Percentiles rank a stretch among this genome's conserved stretches.
These are phyloP conservation scores for Wickerhamomyces hampshirensis DNA, from an alignment of 805 yeast species.

Conservation along the genomic window DNA sequence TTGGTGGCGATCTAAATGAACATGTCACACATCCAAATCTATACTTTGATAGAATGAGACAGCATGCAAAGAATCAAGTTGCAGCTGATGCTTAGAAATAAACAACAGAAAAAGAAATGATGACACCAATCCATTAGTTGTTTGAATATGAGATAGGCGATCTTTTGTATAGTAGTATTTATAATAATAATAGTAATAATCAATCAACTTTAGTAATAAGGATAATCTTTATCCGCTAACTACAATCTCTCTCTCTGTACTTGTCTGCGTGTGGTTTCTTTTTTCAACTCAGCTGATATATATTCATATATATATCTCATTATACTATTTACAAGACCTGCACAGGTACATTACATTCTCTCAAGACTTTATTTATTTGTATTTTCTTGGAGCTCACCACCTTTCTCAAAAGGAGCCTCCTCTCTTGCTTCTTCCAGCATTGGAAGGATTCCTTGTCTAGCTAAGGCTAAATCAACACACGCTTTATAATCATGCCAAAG, in stretches of 20 bases:
- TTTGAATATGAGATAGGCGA: too few species aligned
- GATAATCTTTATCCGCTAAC: too few species aligned
- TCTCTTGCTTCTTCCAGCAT: conserved; percentile 85
- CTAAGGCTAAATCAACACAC: conserved; percentile 70
- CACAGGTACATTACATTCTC: background rate
- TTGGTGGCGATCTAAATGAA: conserved; percentile 37
- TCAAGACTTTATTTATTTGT: conserved; percentile 7
- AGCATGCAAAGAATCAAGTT: conserved; percentile 20
- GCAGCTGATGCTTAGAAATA: conserved; percentile 12
- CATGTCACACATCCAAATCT: conserved; percentile 76
- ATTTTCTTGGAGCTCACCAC: conserved; percentile 35
- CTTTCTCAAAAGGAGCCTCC: conserved; percentile 82
- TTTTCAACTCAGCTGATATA: too few species aligned
- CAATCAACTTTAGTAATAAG: too few species aligned
- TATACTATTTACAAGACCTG: conserved; percentile 7
- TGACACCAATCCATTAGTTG: too few species aligned
- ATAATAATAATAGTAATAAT: too few species aligned
- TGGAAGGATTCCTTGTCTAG: conserved; percentile 71
- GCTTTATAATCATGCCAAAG: conserved; percentile 84
- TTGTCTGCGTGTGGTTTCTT: too few species aligned
- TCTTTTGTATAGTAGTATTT: too few species aligned
- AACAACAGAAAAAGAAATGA: too few species aligned
- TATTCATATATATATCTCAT: too few species aligned
- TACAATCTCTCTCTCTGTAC: too few species aligned
- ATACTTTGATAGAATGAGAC: conserved; percentile 75